A percentile compares a stretch with the other conserved stretches of the same genome.
phyloP scores from a whole-genome alignment of 148 eudicot genomes.

The Pouteria glomerata region DNA sequence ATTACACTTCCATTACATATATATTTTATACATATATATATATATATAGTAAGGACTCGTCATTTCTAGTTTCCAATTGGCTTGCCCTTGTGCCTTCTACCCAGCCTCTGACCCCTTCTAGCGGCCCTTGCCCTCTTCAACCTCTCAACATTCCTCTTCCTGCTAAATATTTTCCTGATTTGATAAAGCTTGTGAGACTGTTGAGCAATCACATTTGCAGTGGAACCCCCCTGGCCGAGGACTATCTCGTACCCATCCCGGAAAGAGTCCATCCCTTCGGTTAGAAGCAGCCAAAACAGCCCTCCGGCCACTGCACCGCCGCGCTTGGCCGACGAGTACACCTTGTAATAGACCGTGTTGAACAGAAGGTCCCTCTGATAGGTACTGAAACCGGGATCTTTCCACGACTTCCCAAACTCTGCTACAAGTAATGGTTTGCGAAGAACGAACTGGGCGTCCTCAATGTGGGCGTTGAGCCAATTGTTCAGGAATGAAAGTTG shows the following conservation, averaged over 20 bases:
- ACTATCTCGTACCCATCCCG: constrained; percentile 70
- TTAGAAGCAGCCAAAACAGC: constrained; percentile 83
- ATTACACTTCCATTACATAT: too few species aligned
- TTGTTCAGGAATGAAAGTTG: constrained; percentile 60
- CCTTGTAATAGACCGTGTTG: constrained; percentile 40
- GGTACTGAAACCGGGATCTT: constrained; percentile 60
- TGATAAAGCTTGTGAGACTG: constrained; percentile 57
- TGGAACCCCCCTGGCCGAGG: constrained; percentile 49
- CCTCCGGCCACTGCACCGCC: constrained; percentile 82
- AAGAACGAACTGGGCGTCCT: constrained; percentile 54
- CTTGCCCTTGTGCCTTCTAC: constrained; percentile 34
- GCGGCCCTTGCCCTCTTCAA: constrained; percentile 60
- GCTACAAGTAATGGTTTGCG: constrained; percentile 70
- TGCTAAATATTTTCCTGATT: constrained; percentile 48
- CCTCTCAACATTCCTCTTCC: constrained; percentile 45
- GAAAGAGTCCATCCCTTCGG: constrained; percentile 56
- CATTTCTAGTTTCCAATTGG: constrained; percentile 19
- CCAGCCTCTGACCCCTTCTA: constrained; percentile 31
- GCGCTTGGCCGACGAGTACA: constrained; percentile 63
- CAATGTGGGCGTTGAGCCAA: constrained; percentile 76
- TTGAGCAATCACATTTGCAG: constrained; percentile 58
- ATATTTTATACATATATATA: too few species aligned
- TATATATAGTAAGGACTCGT: too few species aligned
- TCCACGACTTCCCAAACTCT: constrained; percentile 79
- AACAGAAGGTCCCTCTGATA: constrained; percentile 52